A percentile compares a stretch with the other conserved stretches of the same genome.
These are phyloP conservation scores for Pestalotiopsis sp. DNA, from an alignment of 2,329 filamentous ascomycete genomes.

Conservation along the genomic window DNA sequence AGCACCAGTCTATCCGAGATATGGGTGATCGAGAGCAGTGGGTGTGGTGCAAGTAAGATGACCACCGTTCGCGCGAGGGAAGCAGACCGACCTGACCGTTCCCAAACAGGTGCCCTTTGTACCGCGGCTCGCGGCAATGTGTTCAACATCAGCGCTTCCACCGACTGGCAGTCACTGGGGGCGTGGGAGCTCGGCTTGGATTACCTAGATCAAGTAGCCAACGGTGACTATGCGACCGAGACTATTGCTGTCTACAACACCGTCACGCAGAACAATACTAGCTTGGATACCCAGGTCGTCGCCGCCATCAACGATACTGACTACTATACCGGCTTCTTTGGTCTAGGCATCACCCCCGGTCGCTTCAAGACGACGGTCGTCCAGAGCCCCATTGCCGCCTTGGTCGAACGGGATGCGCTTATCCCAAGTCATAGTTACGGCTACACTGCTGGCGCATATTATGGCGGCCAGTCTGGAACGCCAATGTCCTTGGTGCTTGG, in stretches of 20 bases:
- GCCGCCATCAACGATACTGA: slow-evolving; percentile 57
- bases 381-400: slow-evolving; percentile 54
- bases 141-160: slow-evolving; percentile 56
- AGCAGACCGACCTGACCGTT: not conserved
- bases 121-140: slow-evolving; percentile 57
- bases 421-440: slow-evolving; percentile 76
- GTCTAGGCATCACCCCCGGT: slow-evolving; percentile 56
- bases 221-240: slow-evolving; percentile 66
- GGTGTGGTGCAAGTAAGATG: slow-evolving; percentile 52
- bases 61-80: not conserved
- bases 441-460: slow-evolving; percentile 75
- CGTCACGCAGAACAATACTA: slow-evolving; percentile 36
- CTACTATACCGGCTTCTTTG: slow-evolving; percentile 57
- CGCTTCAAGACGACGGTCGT: slow-evolving; percentile 52
- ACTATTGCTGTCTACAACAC: slow-evolving; percentile 43
- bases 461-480: slow-evolving; percentile 49
- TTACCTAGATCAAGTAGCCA: slow-evolving; percentile 59
- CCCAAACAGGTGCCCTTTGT: slow-evolving; percentile 49
- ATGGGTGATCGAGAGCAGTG: slow-evolving; percentile 65
- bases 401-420: slow-evolving; percentile 58
- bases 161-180: slow-evolving; percentile 60
- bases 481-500: slow-evolving; percentile 67
- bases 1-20: slow-evolving; percentile 73
- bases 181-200: slow-evolving; percentile 61
- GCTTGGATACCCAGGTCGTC: slow-evolving; percentile 48